These are phyloP conservation scores for Xylariaceae sp. DNA, from an alignment of 2,329 filamentous ascomycete genomes.

Conservation along the genomic window DNA sequence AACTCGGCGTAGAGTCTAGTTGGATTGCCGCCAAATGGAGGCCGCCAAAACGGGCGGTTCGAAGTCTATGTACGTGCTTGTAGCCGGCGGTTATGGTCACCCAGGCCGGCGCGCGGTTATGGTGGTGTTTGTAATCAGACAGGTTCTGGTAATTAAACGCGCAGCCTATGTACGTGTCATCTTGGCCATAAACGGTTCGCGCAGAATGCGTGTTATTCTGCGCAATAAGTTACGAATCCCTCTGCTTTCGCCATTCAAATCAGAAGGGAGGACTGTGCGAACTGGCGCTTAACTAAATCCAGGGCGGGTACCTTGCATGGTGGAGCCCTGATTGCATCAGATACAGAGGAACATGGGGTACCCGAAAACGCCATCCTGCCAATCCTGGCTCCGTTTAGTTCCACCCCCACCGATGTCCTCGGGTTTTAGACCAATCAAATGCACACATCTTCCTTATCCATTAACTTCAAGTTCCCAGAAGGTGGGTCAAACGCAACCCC, in stretches of 20 bases:
- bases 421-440: constrained; percentile 10
- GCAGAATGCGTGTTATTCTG: too few species aligned
- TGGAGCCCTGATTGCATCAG: constrained; percentile 1
- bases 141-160: constrained; percentile 15
- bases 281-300: constrained; percentile 14
- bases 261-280: neutral
- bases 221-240: neutral
- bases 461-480: neutral
- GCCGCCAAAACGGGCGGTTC: too few species aligned
- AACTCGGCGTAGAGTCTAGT: too few species aligned
- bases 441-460: neutral
- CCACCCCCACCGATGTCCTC: neutral
- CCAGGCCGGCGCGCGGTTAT: too few species aligned
- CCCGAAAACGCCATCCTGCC: neutral
- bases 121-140: constrained; percentile 4
- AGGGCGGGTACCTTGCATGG: constrained; percentile 25
- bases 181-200: neutral
- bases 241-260: neutral
- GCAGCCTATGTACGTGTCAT: constrained; percentile 12
- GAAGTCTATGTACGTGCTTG: too few species aligned
- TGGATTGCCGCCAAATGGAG: too few species aligned
- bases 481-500: constrained; percentile 24
- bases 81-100: too few species aligned
- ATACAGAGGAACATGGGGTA: neutral
- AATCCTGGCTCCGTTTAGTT: constrained; percentile 2